Percentiles rank a stretch among this genome's conserved stretches.
Evolutionary conservation across 116 monocot genomes (phyloP).

Genomic region (Iris pallida): DNA sequence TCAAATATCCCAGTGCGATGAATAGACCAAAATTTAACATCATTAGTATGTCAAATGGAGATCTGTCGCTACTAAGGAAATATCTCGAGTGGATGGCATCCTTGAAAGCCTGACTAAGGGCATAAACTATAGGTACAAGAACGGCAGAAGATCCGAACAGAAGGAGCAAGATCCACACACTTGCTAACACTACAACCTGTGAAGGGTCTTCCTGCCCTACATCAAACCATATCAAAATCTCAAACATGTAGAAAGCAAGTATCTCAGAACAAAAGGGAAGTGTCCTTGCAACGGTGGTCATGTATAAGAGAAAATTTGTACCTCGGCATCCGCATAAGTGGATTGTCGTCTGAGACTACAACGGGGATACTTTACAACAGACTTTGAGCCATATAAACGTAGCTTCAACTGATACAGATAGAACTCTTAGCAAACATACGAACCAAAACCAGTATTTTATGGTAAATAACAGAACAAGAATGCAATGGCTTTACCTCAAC

Average conservation of each 20-base stretch:
- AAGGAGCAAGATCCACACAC: constrained; percentile 73
- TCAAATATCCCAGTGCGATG: constrained; percentile 57
- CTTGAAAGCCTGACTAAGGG: constrained; percentile 29
- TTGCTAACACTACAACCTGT: constrained; percentile 72
- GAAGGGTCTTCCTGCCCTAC: constrained; percentile 99
- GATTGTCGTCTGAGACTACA: constrained; percentile 81
- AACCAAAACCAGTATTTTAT: neutral
- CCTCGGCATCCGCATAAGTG: constrained; percentile 97
- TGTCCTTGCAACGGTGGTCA: neutral
- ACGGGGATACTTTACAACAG: constrained; percentile 92
- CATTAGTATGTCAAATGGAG: constrained; percentile 37
- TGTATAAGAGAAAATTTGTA: constrained; percentile 18
- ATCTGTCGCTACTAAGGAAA: constrained; percentile 26
- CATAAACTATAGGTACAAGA: constrained; percentile 46
- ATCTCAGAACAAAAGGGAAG: neutral
- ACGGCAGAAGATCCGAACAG: constrained; percentile 50
- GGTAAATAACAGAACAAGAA: neutral
- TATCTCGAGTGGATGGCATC: constrained; percentile 33
- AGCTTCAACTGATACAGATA: constrained; percentile 63
- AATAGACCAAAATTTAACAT: constrained; percentile 41
- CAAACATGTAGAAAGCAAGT: constrained; percentile 20
- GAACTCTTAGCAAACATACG: neutral
- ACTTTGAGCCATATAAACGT: constrained; percentile 80
- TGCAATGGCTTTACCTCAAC: constrained; percentile 55
- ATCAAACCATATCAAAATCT: constrained; percentile 50